Base-by-base conservation (phyloP, 306 rosid genomes). In the Canavalia ensiformis region DNA sequence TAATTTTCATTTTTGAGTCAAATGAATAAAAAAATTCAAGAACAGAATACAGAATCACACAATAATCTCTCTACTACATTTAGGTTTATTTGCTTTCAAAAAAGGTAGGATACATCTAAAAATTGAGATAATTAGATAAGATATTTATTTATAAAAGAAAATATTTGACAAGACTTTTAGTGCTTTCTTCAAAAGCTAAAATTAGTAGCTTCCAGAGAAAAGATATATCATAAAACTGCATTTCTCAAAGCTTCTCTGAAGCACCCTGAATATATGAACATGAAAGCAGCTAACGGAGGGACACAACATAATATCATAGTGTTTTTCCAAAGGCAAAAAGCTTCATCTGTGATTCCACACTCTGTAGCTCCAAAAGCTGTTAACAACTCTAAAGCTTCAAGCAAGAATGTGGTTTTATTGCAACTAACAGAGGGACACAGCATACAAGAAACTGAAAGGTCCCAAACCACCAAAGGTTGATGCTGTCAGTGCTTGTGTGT, bases 231-330 rank as follows among this genome's bases (percentile, higher is more conserved):
- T 33, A 4, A 33, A 59, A 59, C 64, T 1, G 3, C 8, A 7
- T 9, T 35, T 18, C 18, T 66, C 4, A 7, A 7, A 25, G 6
- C n/a, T 6, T 8, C 1, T 58, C 2, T 6, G 25, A 4, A 2
- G 69, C 70, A n/a, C 49, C 49, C 31, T n/a, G 33, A 66, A 42
- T 66, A 42, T 34, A 41, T 42, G 34, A 37, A 59, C 41, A 55
- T 58, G 64, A 58, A 2, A 2, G 13, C 4, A 58, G 29, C 35
- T 58, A 18, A 18, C 25, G 25, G 25, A 18, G 25, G 25, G 25
- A 18, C 25, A 18, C 25, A 18, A 18, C 25, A 18, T 18, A 31
- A 8, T 29, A 59, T 7, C 18, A 34, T 72, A 9, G 76, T 28
- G 3, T 13, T 71, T 33, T 33, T 31, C 7, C 42, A 10, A 69